Percentiles rank a stretch among this genome's conserved stretches.
Evolutionary conservation across 2,329 filamentous ascomycete species (phyloP).

Genomic region (Pestalotiopsis sp.): DNA sequence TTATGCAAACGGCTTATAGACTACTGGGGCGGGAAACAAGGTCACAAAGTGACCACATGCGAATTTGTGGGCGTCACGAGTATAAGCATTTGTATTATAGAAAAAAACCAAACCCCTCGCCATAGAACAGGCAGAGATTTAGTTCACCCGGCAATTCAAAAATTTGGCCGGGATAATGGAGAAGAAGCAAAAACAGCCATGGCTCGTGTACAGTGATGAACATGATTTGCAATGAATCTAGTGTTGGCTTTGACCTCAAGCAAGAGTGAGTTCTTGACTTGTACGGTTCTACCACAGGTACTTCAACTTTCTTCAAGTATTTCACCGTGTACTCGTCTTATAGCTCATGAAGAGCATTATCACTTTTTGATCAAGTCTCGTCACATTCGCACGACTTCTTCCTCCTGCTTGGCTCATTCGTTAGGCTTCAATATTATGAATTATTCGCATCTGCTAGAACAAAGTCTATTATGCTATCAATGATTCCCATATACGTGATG

Average conservation of each 20-base stretch:
- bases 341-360: no score
- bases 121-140: neutral
- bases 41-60: neutral
- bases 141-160: conserved; percentile 14
- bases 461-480: neutral
- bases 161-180: conserved; percentile 4
- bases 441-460: neutral
- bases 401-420: neutral
- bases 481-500: neutral
- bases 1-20: neutral
- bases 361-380: no score
- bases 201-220: neutral
- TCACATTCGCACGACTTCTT: neutral
- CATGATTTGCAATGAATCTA: neutral
- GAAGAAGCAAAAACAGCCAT: neutral
- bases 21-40: neutral
- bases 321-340: no score
- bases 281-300: no score
- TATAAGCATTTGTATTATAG: conserved; percentile 11
- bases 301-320: no score
- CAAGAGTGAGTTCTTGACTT: no score
- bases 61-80: conserved; percentile 1
- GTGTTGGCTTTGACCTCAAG: no score
- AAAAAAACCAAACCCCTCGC: neutral
- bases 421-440: neutral